These are phyloP conservation scores for Epichloe aotearoae DNA, from an alignment of 2,329 filamentous ascomycete species.

Conservation along the genomic window DNA sequence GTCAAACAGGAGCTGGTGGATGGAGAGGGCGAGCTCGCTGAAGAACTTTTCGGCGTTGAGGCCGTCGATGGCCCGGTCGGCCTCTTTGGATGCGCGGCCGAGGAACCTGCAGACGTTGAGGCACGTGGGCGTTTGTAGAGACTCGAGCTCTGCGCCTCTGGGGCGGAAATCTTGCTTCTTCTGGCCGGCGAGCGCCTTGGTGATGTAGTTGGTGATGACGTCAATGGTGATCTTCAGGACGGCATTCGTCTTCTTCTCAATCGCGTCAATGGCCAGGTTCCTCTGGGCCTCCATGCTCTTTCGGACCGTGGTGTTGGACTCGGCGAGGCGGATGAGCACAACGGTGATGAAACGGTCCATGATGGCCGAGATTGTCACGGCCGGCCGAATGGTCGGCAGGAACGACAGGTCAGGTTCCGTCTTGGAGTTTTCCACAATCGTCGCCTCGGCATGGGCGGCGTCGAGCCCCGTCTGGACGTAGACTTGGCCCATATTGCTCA, in stretches of 20 bases:
- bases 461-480: conserved; percentile 56
- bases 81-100: conserved; percentile 47
- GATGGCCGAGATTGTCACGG: conserved; percentile 80
- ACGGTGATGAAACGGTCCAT: conserved; percentile 88
- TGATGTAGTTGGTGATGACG: conserved; percentile 63
- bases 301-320: conserved; percentile 79
- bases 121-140: conserved; percentile 77
- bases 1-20: conserved; percentile 69
- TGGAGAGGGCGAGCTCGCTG: conserved; percentile 67
- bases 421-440: conserved; percentile 65
- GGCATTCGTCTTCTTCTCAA: conserved; percentile 69
- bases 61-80: conserved; percentile 61
- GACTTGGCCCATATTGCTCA: conserved; percentile 79
- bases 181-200: conserved; percentile 59
- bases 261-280: conserved; percentile 56
- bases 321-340: conserved; percentile 78
- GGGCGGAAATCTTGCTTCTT: conserved; percentile 85
- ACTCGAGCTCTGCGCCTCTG: conserved; percentile 67
- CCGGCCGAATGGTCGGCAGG: conserved; percentile 62
- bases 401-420: conserved; percentile 80
- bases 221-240: conserved; percentile 45
- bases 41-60: conserved; percentile 73
- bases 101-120: conserved; percentile 72
- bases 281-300: conserved; percentile 80
- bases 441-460: conserved; percentile 59